A percentile compares a stretch with the other conserved stretches of the same genome.
phyloP scores from a whole-genome alignment of 495 filamentous ascomycete genomes.

The Penicillium bovifimosum region DNA sequence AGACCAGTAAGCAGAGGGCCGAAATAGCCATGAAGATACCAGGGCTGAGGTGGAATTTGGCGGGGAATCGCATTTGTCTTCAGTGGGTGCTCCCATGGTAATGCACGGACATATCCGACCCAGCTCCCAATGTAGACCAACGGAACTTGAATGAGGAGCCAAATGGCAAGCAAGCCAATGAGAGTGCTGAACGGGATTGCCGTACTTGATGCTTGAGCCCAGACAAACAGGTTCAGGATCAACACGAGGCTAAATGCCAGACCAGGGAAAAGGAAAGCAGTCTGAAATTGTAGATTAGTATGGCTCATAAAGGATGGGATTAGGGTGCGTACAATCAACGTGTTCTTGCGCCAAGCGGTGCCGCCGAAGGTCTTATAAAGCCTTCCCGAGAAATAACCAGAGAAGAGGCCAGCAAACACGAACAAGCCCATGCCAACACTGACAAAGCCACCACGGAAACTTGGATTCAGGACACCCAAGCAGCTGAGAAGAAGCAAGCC shows the following conservation, averaged over 20 bases:
- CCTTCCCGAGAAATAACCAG: constrained; percentile 85
- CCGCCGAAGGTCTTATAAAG: constrained; percentile 88
- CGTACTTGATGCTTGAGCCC: constrained; percentile 87
- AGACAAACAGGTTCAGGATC: constrained; percentile 87
- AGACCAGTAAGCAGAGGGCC: constrained; percentile 69
- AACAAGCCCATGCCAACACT: constrained; percentile 84
- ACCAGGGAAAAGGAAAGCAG: constrained; percentile 79
- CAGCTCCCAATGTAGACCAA: constrained; percentile 83
- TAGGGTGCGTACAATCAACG: constrained; percentile 51
- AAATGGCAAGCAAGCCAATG: constrained; percentile 68
- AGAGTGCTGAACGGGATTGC: constrained; percentile 87
- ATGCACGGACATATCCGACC: constrained; percentile 63
- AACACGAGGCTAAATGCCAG: constrained; percentile 75
- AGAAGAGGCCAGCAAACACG: constrained; percentile 82
- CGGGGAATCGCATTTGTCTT: constrained; percentile 70
- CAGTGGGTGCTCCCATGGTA: constrained; percentile 81
- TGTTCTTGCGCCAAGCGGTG: constrained; percentile 72
- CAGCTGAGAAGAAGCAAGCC: constrained; percentile 76
- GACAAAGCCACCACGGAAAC: constrained; percentile 87
- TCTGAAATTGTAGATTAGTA: constrained; percentile 37
- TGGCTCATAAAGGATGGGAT: neutral
- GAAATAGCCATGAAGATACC: constrained; percentile 64
- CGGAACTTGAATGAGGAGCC: constrained; percentile 86
- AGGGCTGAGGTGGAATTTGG: constrained; percentile 72
- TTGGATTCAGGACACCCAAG: constrained; percentile 81